Base-by-base conservation (phyloP, 345 rosid species). In the Pugionium cornutum region DNA sequence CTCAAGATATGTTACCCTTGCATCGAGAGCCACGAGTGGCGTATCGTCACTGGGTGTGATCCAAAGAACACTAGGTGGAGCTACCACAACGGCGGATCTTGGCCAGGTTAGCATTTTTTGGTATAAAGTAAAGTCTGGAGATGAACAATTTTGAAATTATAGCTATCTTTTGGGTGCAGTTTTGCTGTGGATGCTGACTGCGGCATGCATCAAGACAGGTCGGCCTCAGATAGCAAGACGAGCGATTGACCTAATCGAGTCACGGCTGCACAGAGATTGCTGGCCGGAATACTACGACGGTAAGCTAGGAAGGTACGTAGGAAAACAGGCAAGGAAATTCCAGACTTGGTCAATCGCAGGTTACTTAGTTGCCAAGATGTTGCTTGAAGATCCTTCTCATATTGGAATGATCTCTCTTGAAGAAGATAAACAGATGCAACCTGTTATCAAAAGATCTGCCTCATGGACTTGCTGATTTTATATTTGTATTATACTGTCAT, bases 281-380 rank as follows among this genome's bases (percentile, higher is more conserved):
- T 83, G 89, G 89, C 5, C 18, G 18, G 18, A 18, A 18, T 18
- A 18, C 18, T 18, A 18, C 18, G 18, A 18, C 18, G 94, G 94
- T 35, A 84, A 80, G 76, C 70, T 44, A 2, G 92, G 92, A 4
- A 66, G 83, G 32, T 83, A 75, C 32, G 53, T 83, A 0, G 86
- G 88, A 30, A 87, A 87, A 51, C 92, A 84, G 28, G 86, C 87
- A 3, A 77, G 89, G 36, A 84, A 84, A 62, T 70, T 62, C 53
- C 92, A 86, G 76, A 84, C 87, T 2, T 84, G 92, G 92, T 84
- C 89, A 1, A 80, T 83, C 25, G 78, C 89, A 1, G 83, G 92
- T 11, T 86, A 81, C 75, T 69, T 84, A 62, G 92, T 84, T 32
- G 88, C 89, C 0, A 87, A 83, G 62, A 81, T 84, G 86, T 73